These are phyloP conservation scores for Populus ilicifolia DNA, from an alignment of 345 rosid genomes.

Conservation along the genomic window DNA sequence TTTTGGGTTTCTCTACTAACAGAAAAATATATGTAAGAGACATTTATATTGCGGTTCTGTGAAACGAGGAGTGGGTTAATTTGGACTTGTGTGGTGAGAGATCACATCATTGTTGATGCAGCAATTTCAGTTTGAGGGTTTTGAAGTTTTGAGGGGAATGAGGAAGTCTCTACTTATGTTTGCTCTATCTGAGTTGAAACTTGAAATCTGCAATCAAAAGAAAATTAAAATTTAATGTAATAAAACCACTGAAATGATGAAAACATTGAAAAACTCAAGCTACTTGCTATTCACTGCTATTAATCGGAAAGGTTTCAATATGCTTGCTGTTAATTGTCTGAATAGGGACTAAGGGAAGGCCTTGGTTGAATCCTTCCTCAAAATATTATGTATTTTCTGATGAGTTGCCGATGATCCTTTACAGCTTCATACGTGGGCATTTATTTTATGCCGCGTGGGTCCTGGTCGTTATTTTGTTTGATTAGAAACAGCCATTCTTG, in stretches of 20 bases:
- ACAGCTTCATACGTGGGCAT: not conserved
- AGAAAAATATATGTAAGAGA: not conserved
- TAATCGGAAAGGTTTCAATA: not conserved
- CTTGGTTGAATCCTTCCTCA: not conserved
- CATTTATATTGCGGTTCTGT: not conserved
- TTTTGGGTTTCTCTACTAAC: not conserved
- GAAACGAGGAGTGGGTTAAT: not conserved
- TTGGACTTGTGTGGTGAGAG: not conserved
- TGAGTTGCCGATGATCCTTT: not conserved
- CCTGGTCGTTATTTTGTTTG: not conserved
- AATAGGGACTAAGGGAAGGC: not conserved
- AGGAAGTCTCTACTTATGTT: not conserved
- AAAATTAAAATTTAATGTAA: not conserved
- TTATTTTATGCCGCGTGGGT: not conserved
- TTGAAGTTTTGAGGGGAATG: not conserved
- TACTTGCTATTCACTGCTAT: not conserved
- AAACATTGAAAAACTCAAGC: not conserved
- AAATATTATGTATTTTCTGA: not conserved
- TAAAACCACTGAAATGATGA: not conserved
- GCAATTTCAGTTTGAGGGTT: not conserved
- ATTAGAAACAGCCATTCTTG: not conserved
- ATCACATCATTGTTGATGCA: not conserved
- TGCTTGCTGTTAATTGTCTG: not conserved
- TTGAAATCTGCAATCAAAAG: not conserved
- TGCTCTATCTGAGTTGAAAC: not conserved